Base-by-base conservation (phyloP, 2,329 filamentous ascomycete species). In the Fusarium pseudocircinatum region DNA sequence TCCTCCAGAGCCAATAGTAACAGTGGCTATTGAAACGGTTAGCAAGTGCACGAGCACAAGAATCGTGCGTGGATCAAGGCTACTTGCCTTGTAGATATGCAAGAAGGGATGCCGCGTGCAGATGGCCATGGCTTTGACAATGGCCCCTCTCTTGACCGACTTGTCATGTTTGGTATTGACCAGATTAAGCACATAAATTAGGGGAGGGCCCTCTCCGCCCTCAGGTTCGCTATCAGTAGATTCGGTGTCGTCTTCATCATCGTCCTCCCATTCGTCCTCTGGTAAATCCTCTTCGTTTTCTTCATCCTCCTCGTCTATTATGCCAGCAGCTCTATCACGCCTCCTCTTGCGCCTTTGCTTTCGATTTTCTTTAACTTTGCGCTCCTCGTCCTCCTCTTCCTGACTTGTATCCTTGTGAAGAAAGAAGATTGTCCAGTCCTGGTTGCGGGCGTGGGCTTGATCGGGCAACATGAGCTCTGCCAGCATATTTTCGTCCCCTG, bases 341-440 rank as follows among this genome's bases (percentile, higher is more conserved):
- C 85, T 86, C 67, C 85, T 85, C 71, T 85, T 86, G 63, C 89
- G 86, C 79, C 83, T 83, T 74, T 82, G 84, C 62, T 81, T 86
- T 77, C 87, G 84, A 75, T 87, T 85, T 78, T 87, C 84, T 73
- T 88, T 91, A 43, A 86, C 86, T 61, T 85, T 86, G 69, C 86
- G 86, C 76, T 94, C 92, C 63, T 91, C 89, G 36, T 95, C 93
- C 68, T 97, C 95, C 64, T 96, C 93, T 67, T 94, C 92, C 57
- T 92, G 91, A 68, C 91, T 95, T 7, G 92, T 94, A 81, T 99
- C 96, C 82, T 98, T 98, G 84, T 99, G 96, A 63, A 99, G 82
- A 81, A 99, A 99, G 85, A 99, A 99, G 62, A 98, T 97, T 46
- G 96, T 99, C 96, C 96, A 99, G 82, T 99, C 96, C 83, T 98